A percentile compares a stretch with the other conserved stretches of the same genome.
Evolutionary conservation across 2,329 filamentous ascomycete species (phyloP).

Genomic region (Ophiostoma tasmaniense): DNA sequence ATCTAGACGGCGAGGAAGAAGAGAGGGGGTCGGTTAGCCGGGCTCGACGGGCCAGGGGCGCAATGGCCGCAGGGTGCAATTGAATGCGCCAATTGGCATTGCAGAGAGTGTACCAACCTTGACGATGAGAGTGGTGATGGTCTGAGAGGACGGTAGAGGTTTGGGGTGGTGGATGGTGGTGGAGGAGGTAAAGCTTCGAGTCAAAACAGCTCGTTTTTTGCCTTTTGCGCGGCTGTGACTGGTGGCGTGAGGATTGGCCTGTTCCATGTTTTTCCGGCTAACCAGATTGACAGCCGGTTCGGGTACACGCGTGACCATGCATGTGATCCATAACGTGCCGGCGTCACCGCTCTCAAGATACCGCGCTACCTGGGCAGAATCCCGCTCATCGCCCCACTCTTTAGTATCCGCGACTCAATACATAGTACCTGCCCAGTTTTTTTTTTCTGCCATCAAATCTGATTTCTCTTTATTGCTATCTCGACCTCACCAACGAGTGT

Average conservation of each 20-base stretch:
- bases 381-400: constrained; percentile 10
- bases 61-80: not conserved
- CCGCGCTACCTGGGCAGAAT: constrained; percentile 13
- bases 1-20: constrained; percentile 48
- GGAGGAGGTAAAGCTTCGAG: constrained; percentile 10
- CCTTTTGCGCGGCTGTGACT: constrained; percentile 18
- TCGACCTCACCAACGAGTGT: constrained; percentile 1
- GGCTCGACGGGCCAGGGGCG: not conserved
- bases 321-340: not conserved
- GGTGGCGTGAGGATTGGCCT: constrained; percentile 19
- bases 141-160: not conserved
- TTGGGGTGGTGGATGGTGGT: not conserved
- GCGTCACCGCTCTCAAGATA: constrained; percentile 4
- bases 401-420: not conserved
- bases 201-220: constrained; percentile 14
- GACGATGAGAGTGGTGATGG: constrained; percentile 14
- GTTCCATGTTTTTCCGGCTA: constrained; percentile 20
- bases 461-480: constrained; percentile 2
- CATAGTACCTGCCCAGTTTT: constrained; percentile 9
- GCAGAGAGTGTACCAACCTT: constrained; percentile 12
- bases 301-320: not conserved
- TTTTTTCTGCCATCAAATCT: constrained; percentile 10
- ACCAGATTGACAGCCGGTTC: not conserved
- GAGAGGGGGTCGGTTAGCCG: not conserved
- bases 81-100: constrained; percentile 3